Evolutionary conservation across 2,329 filamentous ascomycete genomes (phyloP).

Genomic region (Phyllosticta citrichinensis): DNA sequence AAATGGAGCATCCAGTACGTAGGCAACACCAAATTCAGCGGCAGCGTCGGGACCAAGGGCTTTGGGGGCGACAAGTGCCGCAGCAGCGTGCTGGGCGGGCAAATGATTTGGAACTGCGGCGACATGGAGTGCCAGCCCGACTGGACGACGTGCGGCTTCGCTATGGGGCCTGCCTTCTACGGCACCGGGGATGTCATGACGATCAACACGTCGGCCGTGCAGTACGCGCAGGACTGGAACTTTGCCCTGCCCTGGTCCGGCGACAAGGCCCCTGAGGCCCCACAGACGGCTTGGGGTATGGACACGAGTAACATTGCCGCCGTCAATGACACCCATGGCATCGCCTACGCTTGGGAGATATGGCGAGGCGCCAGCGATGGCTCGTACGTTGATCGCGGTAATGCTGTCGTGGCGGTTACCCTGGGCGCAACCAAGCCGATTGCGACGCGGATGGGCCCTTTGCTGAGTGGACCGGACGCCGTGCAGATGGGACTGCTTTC

Average conservation of each 20-base stretch:
- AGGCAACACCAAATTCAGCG: conserved; percentile 4
- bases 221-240: neutral
- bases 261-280: neutral
- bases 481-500: conserved; percentile 1
- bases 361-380: conserved; percentile 4
- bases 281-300: conserved; percentile 7
- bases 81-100: conserved; percentile 1
- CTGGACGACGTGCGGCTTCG: neutral
- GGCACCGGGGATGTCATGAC: conserved; percentile 4
- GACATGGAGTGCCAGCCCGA: conserved; percentile 4
- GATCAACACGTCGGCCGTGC: neutral
- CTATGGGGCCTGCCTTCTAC: conserved; percentile 8
- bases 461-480: neutral
- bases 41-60: neutral
- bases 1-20: conserved; percentile 4
- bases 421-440: conserved; percentile 7
- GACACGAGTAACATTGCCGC: conserved; percentile 3
- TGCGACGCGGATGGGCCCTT: conserved; percentile 1
- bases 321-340: conserved; percentile 4
- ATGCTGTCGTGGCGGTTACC: conserved; percentile 2
- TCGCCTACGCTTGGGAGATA: conserved; percentile 10
- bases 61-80: conserved; percentile 10
- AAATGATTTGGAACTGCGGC: conserved; percentile 9
- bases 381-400: neutral
- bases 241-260: conserved; percentile 4